phyloP scores from a whole-genome alignment of 192 early-diverging fungal species.

The Podila epigama region DNA sequence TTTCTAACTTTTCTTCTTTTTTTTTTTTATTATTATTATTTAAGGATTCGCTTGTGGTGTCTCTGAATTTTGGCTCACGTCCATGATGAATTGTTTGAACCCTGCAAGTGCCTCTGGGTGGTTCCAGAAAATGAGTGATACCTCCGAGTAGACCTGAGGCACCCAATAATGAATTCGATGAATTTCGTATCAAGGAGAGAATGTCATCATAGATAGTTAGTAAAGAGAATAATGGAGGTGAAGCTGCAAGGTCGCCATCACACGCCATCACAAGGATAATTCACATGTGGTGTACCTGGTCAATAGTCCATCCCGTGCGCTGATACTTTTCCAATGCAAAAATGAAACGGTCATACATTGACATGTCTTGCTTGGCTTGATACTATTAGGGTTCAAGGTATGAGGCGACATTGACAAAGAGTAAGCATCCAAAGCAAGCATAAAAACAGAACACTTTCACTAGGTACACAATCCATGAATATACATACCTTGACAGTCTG shows the following conservation, averaged over 20 bases:
- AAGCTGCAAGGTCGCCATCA: too few relatives aligned
- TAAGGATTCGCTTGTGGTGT: too few relatives aligned
- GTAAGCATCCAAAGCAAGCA: too few relatives aligned
- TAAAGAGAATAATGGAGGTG: neutral
- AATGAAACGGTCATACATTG: constrained; percentile 49
- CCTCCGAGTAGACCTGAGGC: constrained; percentile 50
- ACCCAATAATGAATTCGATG: too few relatives aligned
- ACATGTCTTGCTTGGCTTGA: constrained; percentile 36
- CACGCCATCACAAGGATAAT: neutral
- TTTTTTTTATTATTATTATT: neutral
- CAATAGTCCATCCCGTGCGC: constrained; percentile 43
- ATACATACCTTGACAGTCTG: constrained; percentile 42
- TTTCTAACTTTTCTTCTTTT: neutral
- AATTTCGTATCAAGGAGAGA: too few relatives aligned
- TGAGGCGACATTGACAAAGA: too few relatives aligned
- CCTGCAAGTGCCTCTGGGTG: constrained; percentile 42
- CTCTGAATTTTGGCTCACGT: too few relatives aligned
- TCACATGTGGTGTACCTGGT: constrained; percentile 21
- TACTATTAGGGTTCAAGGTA: too few relatives aligned
- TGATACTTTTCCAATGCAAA: constrained; percentile 49
- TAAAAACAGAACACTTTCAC: too few relatives aligned
- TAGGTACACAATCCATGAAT: neutral
- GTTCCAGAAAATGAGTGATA: constrained; percentile 50
- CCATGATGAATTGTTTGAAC: constrained; percentile 47
- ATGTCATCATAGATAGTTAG: too few relatives aligned